Base-by-base conservation (phyloP, 441 rosid species). In the Mallotus japonicus region DNA sequence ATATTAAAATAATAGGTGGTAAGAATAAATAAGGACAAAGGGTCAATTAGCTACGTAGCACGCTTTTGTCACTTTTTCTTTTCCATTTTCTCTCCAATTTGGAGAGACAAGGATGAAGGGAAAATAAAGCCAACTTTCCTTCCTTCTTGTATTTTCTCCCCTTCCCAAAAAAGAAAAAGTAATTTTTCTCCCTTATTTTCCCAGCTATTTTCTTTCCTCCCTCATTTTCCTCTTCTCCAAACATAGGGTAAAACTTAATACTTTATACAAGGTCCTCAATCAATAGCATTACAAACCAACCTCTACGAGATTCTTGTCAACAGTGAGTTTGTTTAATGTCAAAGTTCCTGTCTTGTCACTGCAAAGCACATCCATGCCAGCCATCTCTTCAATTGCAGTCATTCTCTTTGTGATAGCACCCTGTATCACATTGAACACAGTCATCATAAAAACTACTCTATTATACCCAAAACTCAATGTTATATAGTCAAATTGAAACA, bases 301-400 rank as follows among this genome's bases (percentile, higher is more conserved):
- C 97, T 94, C 97, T 32, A 94, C 65, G 49, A 94, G 95, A 81
- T 85, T 92, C 72, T 89, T 94, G 84, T 94, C 99, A 7, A 94
- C 97, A 0, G 97, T 86, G 46, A 94, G 97, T 72, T 86, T 92
- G 84, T 94, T 94, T 81, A 94, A 78, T 9, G 99, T 92, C 79
- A 94, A 77, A 20, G 99, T 92, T 77, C 99, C 97, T 3, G 99
- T 94, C 84, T 94, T 94, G 84, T 94, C 97, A 80, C 99, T 92
- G 84, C 97, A 92, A 77, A 93, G 96, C 73, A 93, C 98, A 76
- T 93, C 98, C 98, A 93, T 93, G 81, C 97, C 98, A 34, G 99
- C 99, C 99, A 94, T 94, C 83, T 92, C 99, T 83, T 94, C 99
- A 64, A 94, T 94, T 34, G 97, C 97, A 67, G 99, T 94, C 99